These are phyloP conservation scores for Wickerhamiella azyma DNA, from an alignment of 805 yeast species.

Conservation along the genomic window DNA sequence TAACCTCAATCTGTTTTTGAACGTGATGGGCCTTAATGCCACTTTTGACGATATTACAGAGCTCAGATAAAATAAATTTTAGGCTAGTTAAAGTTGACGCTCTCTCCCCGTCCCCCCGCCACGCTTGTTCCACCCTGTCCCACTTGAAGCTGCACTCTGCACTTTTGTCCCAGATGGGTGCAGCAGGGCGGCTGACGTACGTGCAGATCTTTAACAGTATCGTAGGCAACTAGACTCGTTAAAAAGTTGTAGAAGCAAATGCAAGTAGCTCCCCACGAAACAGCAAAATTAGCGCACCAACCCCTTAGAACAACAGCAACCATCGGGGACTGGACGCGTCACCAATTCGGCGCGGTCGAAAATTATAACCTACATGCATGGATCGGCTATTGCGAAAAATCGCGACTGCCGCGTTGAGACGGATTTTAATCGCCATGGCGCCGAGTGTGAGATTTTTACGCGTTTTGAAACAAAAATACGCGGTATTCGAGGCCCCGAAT, in stretches of 20 bases:
- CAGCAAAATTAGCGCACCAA: no score
- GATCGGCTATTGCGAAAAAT: neutral
- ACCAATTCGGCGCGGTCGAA: neutral
- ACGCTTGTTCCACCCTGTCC: no score
- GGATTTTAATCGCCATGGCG: neutral
- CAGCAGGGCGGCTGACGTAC: no score
- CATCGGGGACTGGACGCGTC: neutral
- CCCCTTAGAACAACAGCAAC: no score
- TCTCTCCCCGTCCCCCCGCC: no score
- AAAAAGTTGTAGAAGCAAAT: no score
- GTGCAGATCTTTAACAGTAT: no score
- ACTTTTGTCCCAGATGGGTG: no score
- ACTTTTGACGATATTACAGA: slow-evolving; percentile 81
- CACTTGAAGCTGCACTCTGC: no score
- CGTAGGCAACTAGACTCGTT: no score
- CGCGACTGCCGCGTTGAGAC: neutral
- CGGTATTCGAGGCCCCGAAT: neutral
- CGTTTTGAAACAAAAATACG: neutral
- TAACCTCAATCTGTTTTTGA: slow-evolving; percentile 80
- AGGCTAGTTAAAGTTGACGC: neutral
- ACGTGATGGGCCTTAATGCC: slow-evolving; percentile 92
- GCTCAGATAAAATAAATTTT: slow-evolving; percentile 24
- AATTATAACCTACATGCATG: neutral
- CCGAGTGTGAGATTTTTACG: neutral
- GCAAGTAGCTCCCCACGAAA: no score